These are phyloP conservation scores for Stemphylium vesicarium DNA, from an alignment of 2,329 filamentous ascomycete species.

Conservation along the genomic window DNA sequence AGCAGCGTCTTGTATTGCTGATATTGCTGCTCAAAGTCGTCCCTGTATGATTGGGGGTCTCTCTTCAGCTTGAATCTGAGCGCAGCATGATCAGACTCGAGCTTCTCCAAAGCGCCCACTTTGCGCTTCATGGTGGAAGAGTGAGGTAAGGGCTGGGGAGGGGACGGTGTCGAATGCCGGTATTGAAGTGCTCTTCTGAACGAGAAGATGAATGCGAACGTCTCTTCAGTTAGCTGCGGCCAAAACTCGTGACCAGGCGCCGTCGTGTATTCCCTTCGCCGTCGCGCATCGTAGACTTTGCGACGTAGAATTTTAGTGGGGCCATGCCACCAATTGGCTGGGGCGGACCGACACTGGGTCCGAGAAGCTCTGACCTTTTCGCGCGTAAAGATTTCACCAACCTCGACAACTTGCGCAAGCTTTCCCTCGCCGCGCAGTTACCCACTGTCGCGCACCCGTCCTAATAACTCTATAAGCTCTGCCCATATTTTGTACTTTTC, in stretches of 20 bases:
- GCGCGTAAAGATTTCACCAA: conserved; percentile 14
- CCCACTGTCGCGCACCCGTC: conserved; percentile 7
- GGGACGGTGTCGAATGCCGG: not conserved
- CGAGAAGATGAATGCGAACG: not conserved
- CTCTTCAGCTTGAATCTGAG: conserved; percentile 74
- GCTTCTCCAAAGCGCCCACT: conserved; percentile 90
- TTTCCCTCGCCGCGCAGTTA: conserved; percentile 7
- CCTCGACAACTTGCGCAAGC: conserved; percentile 3
- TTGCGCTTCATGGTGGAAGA: conserved; percentile 73
- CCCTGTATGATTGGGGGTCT: conserved; percentile 80
- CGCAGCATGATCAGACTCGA: conserved; percentile 77
- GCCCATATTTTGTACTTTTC: not conserved
- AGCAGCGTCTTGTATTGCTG: conserved; percentile 89
- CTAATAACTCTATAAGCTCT: not conserved
- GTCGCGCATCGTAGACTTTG: conserved; percentile 18
- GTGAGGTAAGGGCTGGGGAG: not conserved
- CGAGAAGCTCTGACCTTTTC: conserved; percentile 20
- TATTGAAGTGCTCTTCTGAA: not conserved
- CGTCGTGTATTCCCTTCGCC: not conserved
- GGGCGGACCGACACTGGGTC: conserved; percentile 19
- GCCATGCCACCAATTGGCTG: conserved; percentile 15
- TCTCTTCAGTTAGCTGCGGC: not conserved
- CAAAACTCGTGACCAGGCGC: not conserved
- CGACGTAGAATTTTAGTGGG: conserved; percentile 26
- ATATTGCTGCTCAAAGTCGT: conserved; percentile 88